Conservation (phyloP, 176 grass and related monocot genomes). For the Zoysia japonica region DNA sequence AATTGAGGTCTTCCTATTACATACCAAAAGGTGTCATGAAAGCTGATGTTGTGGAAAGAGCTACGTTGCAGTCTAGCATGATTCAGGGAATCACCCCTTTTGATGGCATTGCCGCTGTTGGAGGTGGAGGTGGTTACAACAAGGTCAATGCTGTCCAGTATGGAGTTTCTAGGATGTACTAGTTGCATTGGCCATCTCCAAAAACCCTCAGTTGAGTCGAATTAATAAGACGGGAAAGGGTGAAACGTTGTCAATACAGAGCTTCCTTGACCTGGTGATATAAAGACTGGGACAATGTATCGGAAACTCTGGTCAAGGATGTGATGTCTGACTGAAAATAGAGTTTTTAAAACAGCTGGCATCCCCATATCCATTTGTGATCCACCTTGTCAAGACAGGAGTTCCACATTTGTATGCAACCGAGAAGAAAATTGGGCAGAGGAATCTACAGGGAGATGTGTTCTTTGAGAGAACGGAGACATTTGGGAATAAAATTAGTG, state of each 20-base stretch:
- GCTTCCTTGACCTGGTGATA: constrained; percentile 20
- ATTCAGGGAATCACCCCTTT: constrained; percentile 65
- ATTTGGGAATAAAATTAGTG: constrained; percentile 42
- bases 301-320: constrained; percentile 16
- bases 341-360: background rate
- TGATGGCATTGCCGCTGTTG: constrained; percentile 63
- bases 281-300: constrained; percentile 5
- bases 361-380: constrained; percentile 18
- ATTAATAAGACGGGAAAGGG: constrained; percentile 33
- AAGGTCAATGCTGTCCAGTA: constrained; percentile 72
- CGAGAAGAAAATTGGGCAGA: background rate
- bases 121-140: constrained; percentile 59
- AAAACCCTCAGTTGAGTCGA: constrained; percentile 32
- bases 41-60: constrained; percentile 49
- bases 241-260: background rate
- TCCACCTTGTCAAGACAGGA: constrained; percentile 16
- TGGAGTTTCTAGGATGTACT: constrained; percentile 86
- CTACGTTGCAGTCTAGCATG: constrained; percentile 53
- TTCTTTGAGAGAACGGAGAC: constrained; percentile 25
- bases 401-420: constrained; percentile 17
- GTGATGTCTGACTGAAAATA: constrained; percentile 19
- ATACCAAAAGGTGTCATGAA: constrained; percentile 47
- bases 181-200: constrained; percentile 34
- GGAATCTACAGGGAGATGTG: background rate
- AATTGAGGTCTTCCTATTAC: constrained; percentile 69